These are phyloP conservation scores for Pontederia paniculata DNA, from an alignment of 176 grass and related monocot genomes.

Conservation along the genomic window DNA sequence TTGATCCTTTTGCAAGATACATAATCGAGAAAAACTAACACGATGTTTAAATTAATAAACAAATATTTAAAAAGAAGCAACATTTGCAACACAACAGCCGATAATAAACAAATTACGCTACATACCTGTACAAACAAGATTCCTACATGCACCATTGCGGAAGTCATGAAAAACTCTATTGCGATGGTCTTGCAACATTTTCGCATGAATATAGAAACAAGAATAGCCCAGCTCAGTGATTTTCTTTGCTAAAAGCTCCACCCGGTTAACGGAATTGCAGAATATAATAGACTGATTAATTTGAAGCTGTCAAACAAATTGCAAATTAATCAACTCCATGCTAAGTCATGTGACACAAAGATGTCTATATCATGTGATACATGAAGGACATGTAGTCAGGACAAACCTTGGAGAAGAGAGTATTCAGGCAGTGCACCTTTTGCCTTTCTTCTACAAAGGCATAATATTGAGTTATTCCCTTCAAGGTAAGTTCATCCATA, in stretches of 20 bases:
- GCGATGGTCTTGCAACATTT: conserved; percentile 95
- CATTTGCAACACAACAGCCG: neutral
- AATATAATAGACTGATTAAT: conserved; percentile 98
- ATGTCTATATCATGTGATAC: conserved; percentile 1
- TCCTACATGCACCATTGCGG: conserved; percentile 87
- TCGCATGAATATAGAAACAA: conserved; percentile 97
- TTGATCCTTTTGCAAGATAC: too few species aligned
- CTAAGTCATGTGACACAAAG: too few species aligned
- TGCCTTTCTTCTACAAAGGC: conserved; percentile 94
- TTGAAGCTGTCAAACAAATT: conserved; percentile 63
- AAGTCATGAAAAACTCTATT: conserved; percentile 97
- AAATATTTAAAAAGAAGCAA: neutral
- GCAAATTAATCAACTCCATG: neutral
- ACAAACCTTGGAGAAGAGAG: conserved; percentile 78
- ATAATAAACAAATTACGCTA: neutral
- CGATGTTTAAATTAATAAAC: too few species aligned
- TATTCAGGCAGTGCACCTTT: conserved; percentile 94
- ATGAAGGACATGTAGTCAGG: neutral
- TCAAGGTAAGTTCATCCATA: conserved; percentile 90
- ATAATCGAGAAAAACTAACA: too few species aligned
- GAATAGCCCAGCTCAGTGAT: conserved; percentile 92
- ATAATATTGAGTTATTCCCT: conserved; percentile 87
- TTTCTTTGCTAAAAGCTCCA: conserved; percentile 88
- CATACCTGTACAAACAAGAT: conserved; percentile 91
- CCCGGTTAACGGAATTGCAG: conserved; percentile 93